Percentiles rank a stretch among this genome's conserved stretches.
Conservation (phyloP, 108 stramenopile species). For the Schizochytrium sp. region DNA sequence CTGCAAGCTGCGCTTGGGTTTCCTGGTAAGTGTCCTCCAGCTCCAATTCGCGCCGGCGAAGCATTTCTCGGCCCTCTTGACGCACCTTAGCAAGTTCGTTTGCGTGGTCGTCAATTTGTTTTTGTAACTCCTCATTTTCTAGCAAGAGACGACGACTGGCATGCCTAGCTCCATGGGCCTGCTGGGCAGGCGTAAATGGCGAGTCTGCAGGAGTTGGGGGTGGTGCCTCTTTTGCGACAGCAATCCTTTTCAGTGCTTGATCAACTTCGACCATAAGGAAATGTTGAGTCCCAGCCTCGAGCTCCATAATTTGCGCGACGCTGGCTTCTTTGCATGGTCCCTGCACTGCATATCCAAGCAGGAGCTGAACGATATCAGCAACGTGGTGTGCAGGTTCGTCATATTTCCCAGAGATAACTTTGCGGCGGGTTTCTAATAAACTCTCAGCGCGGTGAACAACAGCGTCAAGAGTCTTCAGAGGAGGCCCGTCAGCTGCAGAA, state of each 20-base stretch:
- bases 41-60: slow-evolving; percentile 13
- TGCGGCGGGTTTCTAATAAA: not conserved
- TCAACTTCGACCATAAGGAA: slow-evolving; percentile 42
- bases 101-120: not conserved
- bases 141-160: not conserved
- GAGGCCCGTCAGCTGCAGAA: not conserved
- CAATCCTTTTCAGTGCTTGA: slow-evolving; percentile 13
- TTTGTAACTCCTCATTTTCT: slow-evolving; percentile 24
- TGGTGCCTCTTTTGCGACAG: not conserved
- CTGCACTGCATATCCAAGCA: slow-evolving; percentile 41
- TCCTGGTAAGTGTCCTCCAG: not conserved
- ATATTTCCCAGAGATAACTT: not conserved
- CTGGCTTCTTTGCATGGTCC: slow-evolving; percentile 42
- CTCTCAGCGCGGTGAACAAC: slow-evolving; percentile 5
- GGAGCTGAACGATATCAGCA: slow-evolving; percentile 41
- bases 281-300: not conserved
- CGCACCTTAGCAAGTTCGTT: not conserved
- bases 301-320: slow-evolving; percentile 40
- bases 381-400: slow-evolving; percentile 4
- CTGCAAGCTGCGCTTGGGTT: not conserved
- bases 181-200: not conserved
- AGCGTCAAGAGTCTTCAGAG: not conserved
- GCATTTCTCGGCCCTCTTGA: slow-evolving; percentile 9
- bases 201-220: not conserved
- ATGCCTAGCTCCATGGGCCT: not conserved